Conservation (phyloP, 2,329 filamentous ascomycete species). For the Tolypocladium paradoxum region DNA sequence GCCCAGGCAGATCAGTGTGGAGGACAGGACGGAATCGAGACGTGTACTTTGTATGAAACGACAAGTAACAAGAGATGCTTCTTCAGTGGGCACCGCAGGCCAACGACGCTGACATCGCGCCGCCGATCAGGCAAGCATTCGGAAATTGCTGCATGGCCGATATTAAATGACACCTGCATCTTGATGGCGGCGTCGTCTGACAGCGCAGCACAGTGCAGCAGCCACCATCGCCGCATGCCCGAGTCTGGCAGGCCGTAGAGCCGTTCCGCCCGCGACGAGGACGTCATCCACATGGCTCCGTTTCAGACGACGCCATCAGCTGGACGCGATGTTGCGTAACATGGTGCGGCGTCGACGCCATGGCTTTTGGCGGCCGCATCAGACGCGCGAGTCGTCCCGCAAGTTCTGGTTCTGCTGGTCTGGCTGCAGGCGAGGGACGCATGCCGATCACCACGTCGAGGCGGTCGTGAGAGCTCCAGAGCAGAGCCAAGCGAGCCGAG, state of each 20-base stretch:
- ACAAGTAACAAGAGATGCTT: background rate
- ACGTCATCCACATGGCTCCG: background rate
- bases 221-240: background rate
- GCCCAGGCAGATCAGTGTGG: conserved; percentile 3
- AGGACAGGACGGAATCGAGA: background rate
- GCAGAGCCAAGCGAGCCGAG: background rate
- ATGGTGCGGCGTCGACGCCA: background rate
- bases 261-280: background rate
- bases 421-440: too few relatives aligned
- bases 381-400: background rate
- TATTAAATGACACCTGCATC: background rate
- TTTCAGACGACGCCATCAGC: background rate
- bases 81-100: background rate
- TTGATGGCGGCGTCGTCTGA: background rate
- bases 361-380: background rate
- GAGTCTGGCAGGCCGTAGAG: background rate
- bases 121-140: background rate
- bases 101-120: background rate
- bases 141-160: background rate
- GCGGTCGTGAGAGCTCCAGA: background rate
- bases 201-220: background rate
- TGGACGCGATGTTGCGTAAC: background rate
- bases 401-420: background rate
- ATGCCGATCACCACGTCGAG: background rate
- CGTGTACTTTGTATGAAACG: background rate